Percentiles rank a stretch among this genome's conserved stretches.
These are phyloP conservation scores for Thalassiosira livingstoniorum DNA, from an alignment of 352 stramenopile species.

Conservation along the genomic window DNA sequence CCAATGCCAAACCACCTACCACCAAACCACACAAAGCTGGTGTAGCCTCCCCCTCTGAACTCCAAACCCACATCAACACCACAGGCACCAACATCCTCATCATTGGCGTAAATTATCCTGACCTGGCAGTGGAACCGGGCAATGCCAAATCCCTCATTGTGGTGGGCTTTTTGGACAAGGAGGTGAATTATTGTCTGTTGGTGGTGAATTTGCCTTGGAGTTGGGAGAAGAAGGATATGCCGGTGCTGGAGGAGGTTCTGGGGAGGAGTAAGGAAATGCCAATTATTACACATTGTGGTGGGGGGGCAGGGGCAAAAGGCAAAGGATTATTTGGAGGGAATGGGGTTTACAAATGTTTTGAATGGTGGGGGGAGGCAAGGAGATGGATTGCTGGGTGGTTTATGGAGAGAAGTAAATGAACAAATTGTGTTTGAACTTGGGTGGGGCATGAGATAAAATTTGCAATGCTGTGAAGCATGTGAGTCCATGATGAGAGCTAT, in stretches of 20 bases:
- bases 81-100: constrained; percentile 74
- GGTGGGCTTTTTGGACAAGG: constrained; percentile 27
- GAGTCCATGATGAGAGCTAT: no score
- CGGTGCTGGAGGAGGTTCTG: constrained; percentile 51
- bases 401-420: constrained; percentile 71
- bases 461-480: no score
- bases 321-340: constrained; percentile 80
- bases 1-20: constrained; percentile 19
- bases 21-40: constrained; percentile 78
- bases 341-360: constrained; percentile 84
- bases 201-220: constrained; percentile 75
- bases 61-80: constrained; percentile 61
- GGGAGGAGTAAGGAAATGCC: constrained; percentile 67
- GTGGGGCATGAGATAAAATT: no score
- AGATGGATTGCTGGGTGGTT: constrained; percentile 74
- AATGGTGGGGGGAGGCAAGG: constrained; percentile 84
- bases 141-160: constrained; percentile 75
- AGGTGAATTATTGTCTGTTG: constrained; percentile 56
- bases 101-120: constrained; percentile 76
- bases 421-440: no score
- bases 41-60: constrained; percentile 68
- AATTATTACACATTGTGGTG: constrained; percentile 86
- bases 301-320: constrained; percentile 77
- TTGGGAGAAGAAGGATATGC: constrained; percentile 68
- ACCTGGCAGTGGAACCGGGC: constrained; percentile 71